Evolutionary conservation across 1,139 yeast genomes (phyloP), one percentile per base, ranked within the genome.

Genomic region (Hyphopichia khmerensis): DNA sequence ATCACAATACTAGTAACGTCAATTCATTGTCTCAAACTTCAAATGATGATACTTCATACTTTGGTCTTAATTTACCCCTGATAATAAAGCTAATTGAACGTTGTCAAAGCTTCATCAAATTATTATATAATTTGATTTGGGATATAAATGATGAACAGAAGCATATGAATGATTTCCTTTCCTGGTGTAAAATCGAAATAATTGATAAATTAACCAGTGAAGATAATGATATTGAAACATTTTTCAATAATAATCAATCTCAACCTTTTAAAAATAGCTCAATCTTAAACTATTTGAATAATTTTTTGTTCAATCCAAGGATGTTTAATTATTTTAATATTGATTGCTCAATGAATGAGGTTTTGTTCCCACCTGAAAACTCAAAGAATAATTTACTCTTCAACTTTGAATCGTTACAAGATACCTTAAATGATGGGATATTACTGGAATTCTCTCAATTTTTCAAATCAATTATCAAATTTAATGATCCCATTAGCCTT

Each of bases 111-210:
- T 52, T 72, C 15, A 49, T 80, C 24, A 68, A 72, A 45, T 38
- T 50, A 11, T 54, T 71, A 3, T 75, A 75, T 52, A 60, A 60
- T 19, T 60, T 69, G 24, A 66, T 80, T 33, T 67, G 80, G 72
- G 71, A 67, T 29, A 50, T 79, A 18, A 76, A 77, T 49, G 71
- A 72, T 30, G 87, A 82, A 46, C 80, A 76, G 47, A 67, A 67
- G 34, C 56, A 69, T 31, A 82, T 80, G 59, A 72, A 69, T 39
- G 66, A 75, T 32, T 82, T 79, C 48, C 58, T 80, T 15, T 60
- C 66, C 4, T 83, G 85, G 84, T 45, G 74, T 13, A 67, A 68
- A 46, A 53, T 51, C 13, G 65, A 63, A 39, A 53, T 71, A 7
- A 56, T 72, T 16, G 76, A 70, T 40, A 62, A 63, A 35, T 52